A percentile compares a stretch with the other conserved stretches of the same genome.
Evolutionary conservation across 164 flowering plant species (phyloP).

Genomic region (Santalum album): DNA sequence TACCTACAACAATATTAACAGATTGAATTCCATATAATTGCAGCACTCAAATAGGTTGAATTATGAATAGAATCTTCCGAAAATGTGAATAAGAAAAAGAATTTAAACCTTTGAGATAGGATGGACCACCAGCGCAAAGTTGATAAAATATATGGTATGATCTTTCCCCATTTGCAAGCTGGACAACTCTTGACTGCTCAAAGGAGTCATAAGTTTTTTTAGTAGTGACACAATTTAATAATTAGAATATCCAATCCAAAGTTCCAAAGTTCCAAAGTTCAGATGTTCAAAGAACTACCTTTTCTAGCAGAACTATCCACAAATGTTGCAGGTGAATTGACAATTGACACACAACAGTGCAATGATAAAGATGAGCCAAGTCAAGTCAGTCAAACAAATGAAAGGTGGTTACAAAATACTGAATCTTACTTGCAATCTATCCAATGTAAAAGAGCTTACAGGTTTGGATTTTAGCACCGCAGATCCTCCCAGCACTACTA

Average conservation of each 20-base stretch:
- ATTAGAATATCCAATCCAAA: background rate
- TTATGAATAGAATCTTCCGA: background rate
- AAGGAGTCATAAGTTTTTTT: background rate
- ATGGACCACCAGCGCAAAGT: conserved; percentile 91
- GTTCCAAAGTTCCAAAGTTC: too few relatives aligned
- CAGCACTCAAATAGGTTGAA: background rate
- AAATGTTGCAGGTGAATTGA: background rate
- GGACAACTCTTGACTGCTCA: conserved; percentile 90
- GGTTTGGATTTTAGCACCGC: conserved; percentile 79
- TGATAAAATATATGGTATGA: conserved; percentile 94
- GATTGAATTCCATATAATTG: too few relatives aligned
- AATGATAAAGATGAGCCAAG: background rate
- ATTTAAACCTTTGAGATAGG: conserved; percentile 60
- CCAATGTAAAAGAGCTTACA: conserved; percentile 44
- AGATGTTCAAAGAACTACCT: conserved; percentile 38
- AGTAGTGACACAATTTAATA: conserved; percentile 2
- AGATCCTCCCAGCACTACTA: conserved; percentile 55
- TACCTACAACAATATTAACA: too few relatives aligned
- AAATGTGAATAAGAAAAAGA: background rate
- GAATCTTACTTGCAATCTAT: background rate
- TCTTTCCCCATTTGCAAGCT: conserved; percentile 69
- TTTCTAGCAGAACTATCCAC: conserved; percentile 69
- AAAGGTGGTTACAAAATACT: background rate
- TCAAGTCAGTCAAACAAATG: conserved; percentile 9
- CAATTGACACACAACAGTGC: conserved; percentile 3